These are phyloP conservation scores for Boletus reticuloceps DNA, from an alignment of 768 basidiomycete genomes.

Conservation along the genomic window DNA sequence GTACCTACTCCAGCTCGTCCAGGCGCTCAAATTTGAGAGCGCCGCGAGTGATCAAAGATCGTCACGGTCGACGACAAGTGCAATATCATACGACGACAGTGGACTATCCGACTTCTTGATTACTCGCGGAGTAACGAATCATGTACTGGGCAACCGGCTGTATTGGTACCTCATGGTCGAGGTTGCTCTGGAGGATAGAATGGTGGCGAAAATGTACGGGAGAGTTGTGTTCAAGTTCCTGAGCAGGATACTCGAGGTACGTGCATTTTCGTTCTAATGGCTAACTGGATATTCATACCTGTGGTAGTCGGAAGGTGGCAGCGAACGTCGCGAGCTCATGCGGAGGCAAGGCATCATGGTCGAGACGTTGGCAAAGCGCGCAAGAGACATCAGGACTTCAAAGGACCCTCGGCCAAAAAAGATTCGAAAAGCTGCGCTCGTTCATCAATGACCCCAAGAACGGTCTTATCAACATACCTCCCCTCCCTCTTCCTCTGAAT, in stretches of 20 bases:
- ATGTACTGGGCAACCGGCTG: constrained; percentile 83
- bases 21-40: constrained; percentile 96
- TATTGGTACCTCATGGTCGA: constrained; percentile 99
- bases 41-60: constrained; percentile 73
- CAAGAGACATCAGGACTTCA: constrained; percentile 81
- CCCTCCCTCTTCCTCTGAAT: constrained; percentile 87
- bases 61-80: constrained; percentile 67
- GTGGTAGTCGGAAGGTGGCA: constrained; percentile 67
- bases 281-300: background rate
- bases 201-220: constrained; percentile 91
- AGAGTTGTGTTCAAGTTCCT: constrained; percentile 89
- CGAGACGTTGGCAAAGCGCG: constrained; percentile 79
- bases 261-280: constrained; percentile 6
- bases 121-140: constrained; percentile 76
- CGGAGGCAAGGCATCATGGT: constrained; percentile 90
- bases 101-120: constrained; percentile 94
- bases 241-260: constrained; percentile 82
- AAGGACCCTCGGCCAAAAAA: constrained; percentile 97
- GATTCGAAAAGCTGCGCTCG: constrained; percentile 90
- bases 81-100: constrained; percentile 85
- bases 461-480: constrained; percentile 71
- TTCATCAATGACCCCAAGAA: constrained; percentile 85
- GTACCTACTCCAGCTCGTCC: constrained; percentile 94
- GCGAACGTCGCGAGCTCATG: constrained; percentile 82
- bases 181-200: constrained; percentile 80